phyloP scores from a whole-genome alignment of 2,329 filamentous ascomycete genomes.

The Nothophoma quercina region DNA sequence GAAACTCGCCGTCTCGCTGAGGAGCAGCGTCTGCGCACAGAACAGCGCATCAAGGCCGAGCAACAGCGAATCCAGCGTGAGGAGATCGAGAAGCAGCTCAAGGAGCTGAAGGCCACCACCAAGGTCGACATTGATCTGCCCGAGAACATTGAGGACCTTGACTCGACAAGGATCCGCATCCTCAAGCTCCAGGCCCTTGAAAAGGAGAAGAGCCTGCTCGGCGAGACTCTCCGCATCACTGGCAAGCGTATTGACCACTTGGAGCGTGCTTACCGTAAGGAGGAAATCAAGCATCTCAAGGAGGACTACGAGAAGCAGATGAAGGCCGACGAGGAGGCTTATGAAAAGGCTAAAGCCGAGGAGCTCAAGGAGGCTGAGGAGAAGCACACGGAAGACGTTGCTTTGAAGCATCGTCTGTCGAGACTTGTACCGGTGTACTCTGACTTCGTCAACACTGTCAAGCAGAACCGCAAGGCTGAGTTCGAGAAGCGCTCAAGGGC shows the following conservation, averaged over 20 bases:
- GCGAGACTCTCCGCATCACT: constrained; percentile 87
- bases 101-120: constrained; percentile 88
- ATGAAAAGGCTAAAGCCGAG: constrained; percentile 79
- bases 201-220: constrained; percentile 96
- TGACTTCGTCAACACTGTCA: constrained; percentile 80
- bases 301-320: constrained; percentile 87
- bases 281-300: constrained; percentile 90
- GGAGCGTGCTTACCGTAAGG: constrained; percentile 94
- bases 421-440: constrained; percentile 87
- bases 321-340: constrained; percentile 77
- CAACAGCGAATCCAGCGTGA: constrained; percentile 56
- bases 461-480: constrained; percentile 88
- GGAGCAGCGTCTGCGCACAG: constrained; percentile 90
- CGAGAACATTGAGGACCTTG: constrained; percentile 76
- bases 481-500: constrained; percentile 93
- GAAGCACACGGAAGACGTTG: constrained; percentile 91
- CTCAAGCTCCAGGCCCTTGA: constrained; percentile 96
- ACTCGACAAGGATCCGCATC: constrained; percentile 75
- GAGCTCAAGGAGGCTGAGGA: constrained; percentile 80
- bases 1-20: constrained; percentile 89
- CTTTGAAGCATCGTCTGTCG: constrained; percentile 90
- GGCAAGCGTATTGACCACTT: constrained; percentile 96
- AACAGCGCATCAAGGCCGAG: constrained; percentile 77
- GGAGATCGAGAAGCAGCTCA: constrained; percentile 81
- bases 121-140: constrained; percentile 86